phyloP scores from a whole-genome alignment of 2,329 filamentous ascomycete genomes.

The Beauveria australis region DNA sequence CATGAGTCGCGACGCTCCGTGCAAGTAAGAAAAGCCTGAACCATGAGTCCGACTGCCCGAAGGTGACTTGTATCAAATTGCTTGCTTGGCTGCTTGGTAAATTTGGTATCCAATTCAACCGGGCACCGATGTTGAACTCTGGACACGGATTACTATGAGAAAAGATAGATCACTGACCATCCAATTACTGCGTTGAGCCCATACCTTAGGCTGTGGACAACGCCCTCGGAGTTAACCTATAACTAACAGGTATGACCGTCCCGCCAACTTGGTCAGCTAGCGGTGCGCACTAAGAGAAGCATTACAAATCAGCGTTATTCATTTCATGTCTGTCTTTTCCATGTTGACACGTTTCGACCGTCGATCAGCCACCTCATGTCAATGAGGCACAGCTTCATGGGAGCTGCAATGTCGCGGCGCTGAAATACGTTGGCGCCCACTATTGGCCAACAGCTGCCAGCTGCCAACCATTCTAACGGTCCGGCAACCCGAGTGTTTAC shows the following conservation, averaged over 20 bases:
- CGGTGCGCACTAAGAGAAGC: background rate
- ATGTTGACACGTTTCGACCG: background rate
- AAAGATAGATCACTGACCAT: too few relatives aligned
- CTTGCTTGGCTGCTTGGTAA: too few relatives aligned
- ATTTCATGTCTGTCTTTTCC: background rate
- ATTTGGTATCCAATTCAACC: background rate
- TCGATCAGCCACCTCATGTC: background rate
- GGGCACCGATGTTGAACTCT: too few relatives aligned
- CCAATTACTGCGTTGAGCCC: too few relatives aligned
- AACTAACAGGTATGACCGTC: too few relatives aligned
- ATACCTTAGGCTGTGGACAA: background rate
- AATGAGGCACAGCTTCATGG: background rate
- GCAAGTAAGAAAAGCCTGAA: background rate
- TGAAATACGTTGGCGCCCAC: background rate
- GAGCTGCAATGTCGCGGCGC: background rate
- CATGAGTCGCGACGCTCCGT: slow-evolving; percentile 5
- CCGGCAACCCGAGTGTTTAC: background rate
- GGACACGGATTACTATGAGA: too few relatives aligned
- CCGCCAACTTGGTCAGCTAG: background rate
- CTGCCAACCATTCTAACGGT: background rate
- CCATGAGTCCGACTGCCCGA: background rate
- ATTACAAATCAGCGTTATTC: background rate
- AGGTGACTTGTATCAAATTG: background rate
- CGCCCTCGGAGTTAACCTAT: background rate
- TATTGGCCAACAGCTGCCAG: background rate